Conservation (phyloP, 2,329 filamentous ascomycete genomes). For the Fusarium sp. region DNA sequence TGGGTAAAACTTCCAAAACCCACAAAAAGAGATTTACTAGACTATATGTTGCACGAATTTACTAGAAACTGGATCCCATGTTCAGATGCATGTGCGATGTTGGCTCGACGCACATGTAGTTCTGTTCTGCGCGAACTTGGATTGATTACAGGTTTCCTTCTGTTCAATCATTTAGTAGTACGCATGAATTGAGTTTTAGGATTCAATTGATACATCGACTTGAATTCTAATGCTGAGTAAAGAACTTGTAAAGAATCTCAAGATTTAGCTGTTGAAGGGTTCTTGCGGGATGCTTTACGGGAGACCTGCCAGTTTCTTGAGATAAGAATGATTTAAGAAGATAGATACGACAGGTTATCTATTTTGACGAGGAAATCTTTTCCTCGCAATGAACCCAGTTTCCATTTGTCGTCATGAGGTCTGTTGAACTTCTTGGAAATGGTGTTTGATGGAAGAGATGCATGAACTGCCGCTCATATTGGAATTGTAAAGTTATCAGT, state of each 20-base stretch:
- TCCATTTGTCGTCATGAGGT: no score
- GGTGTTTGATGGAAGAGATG: neutral
- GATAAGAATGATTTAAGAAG: neutral
- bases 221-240: neutral
- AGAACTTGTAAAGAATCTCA: neutral
- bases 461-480: neutral
- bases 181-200: conserved; percentile 4
- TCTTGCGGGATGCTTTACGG: neutral
- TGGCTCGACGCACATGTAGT: conserved; percentile 10
- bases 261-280: neutral
- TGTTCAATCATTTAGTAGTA: conserved; percentile 7
- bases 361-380: neutral
- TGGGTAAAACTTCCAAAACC: conserved; percentile 30
- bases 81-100: conserved; percentile 8
- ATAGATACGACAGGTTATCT: neutral
- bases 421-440: neutral
- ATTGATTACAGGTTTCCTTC: conserved; percentile 5
- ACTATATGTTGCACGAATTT: conserved; percentile 17
- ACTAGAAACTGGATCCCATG: conserved; percentile 2
- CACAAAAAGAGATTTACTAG: conserved; percentile 28
- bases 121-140: conserved; percentile 8
- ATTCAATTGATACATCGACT: conserved; percentile 5
- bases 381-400: neutral
- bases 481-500: neutral
- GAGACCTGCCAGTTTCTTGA: neutral